Evolutionary conservation across 306 rosid species (phyloP).

Genomic region (Macrotyloma uniflorum): DNA sequence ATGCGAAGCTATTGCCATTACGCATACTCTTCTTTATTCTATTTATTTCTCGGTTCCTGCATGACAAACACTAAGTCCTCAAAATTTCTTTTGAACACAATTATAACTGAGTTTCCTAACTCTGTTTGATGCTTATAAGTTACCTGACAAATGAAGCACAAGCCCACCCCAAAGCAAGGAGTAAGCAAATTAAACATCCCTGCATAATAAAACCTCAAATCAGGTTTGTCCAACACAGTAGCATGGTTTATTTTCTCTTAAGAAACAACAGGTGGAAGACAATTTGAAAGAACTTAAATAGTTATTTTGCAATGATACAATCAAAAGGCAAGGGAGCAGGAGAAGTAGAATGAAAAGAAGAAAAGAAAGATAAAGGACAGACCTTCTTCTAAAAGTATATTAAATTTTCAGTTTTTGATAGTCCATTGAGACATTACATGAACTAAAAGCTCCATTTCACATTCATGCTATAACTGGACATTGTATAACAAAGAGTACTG

Average conservation of each 20-base stretch:
- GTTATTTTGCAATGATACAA: background rate
- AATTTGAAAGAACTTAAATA: background rate
- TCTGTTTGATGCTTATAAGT: slow-evolving; percentile 20
- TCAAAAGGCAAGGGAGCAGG: background rate
- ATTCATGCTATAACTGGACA: too few species aligned
- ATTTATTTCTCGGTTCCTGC: slow-evolving; percentile 82
- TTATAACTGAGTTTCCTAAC: slow-evolving; percentile 6
- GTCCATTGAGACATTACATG: too few species aligned
- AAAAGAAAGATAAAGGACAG: background rate
- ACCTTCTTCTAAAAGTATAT: too few species aligned
- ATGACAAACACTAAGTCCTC: background rate
- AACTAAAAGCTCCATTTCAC: too few species aligned
- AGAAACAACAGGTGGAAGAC: background rate
- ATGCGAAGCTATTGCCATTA: slow-evolving; percentile 76
- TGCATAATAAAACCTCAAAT: slow-evolving; percentile 34
- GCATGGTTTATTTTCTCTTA: background rate
- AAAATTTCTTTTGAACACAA: slow-evolving; percentile 7
- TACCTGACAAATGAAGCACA: slow-evolving; percentile 92
- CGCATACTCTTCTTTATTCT: slow-evolving; percentile 59
- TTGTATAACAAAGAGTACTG: too few species aligned
- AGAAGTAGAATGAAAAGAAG: background rate
- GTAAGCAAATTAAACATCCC: slow-evolving; percentile 82
- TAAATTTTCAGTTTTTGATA: too few species aligned
- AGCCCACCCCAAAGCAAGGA: slow-evolving; percentile 87
- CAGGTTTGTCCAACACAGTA: background rate